phyloP scores from a whole-genome alignment of 495 filamentous ascomycete genomes.

The Lasiosphaeriaceae sp. region DNA sequence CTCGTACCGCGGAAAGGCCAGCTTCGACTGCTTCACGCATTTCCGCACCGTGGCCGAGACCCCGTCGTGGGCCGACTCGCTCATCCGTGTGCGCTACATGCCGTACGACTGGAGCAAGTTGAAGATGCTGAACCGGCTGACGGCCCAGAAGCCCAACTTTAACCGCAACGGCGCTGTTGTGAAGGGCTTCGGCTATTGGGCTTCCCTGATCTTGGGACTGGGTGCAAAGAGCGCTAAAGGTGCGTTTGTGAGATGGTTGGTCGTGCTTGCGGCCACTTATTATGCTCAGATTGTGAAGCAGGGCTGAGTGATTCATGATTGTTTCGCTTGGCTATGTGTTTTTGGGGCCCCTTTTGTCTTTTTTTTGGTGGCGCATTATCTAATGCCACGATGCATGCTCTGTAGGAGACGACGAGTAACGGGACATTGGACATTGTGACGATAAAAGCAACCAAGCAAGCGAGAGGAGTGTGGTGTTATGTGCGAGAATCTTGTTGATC shows the following conservation, averaged over 20 bases:
- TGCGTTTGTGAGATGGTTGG: conserved; percentile 46
- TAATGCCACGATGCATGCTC: background rate
- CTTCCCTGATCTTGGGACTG: conserved; percentile 39
- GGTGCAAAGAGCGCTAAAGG: conserved; percentile 44
- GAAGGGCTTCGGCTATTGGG: conserved; percentile 46
- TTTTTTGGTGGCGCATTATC: conserved; percentile 2
- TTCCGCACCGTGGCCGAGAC: conserved; percentile 69
- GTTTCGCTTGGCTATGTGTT: background rate
- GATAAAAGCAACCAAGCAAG: background rate
- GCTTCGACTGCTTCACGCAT: conserved; percentile 84
- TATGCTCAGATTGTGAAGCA: too few species aligned
- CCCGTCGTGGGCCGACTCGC: conserved; percentile 73
- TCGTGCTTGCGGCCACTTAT: conserved; percentile 27
- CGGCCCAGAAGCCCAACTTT: conserved; percentile 66
- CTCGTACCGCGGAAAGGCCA: conserved; percentile 75
- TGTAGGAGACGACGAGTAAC: conserved; percentile 18
- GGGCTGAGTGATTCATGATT: too few species aligned
- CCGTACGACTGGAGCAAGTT: conserved; percentile 59
- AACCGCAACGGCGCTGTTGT: conserved; percentile 68
- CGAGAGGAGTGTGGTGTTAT: background rate
- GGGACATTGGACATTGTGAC: conserved; percentile 13
- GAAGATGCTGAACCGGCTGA: conserved; percentile 53
- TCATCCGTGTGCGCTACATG: conserved; percentile 76
- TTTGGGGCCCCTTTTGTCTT: background rate
- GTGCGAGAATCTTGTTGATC: too few species aligned